Conservation (phyloP, 1,284 basidiomycete species). For the Lentinula novae-zelandiae region DNA sequence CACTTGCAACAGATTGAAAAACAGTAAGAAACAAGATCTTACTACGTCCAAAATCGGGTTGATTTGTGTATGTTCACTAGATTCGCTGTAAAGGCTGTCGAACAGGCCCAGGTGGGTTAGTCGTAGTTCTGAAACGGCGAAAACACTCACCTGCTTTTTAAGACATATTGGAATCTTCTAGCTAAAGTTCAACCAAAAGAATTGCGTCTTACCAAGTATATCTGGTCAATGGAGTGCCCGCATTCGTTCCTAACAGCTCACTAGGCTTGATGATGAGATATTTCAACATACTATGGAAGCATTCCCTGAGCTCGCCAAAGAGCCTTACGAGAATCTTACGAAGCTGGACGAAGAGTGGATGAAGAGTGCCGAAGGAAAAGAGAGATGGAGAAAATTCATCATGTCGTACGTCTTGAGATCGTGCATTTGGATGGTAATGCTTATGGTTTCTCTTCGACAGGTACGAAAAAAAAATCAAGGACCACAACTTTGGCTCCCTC, state of each 20-base stretch:
- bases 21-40: constrained; percentile 61
- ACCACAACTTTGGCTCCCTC: constrained; percentile 97
- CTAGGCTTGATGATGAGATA: constrained; percentile 90
- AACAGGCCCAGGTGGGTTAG: constrained; percentile 80
- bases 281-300: constrained; percentile 70
- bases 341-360: constrained; percentile 91
- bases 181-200: constrained; percentile 77
- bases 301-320: constrained; percentile 81
- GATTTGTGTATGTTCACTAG: constrained; percentile 29
- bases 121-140: constrained; percentile 10
- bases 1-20: constrained; percentile 77
- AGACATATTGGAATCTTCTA: constrained; percentile 97
- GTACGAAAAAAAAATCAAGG: constrained; percentile 85
- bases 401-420: constrained; percentile 55
- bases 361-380: constrained; percentile 91
- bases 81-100: constrained; percentile 95
- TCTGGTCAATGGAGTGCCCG: constrained; percentile 8
- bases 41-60: background rate
- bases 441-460: constrained; percentile 29
- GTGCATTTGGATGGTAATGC: background rate
- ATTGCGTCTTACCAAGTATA: constrained; percentile 80
- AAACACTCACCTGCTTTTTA: constrained; percentile 12
- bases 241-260: constrained; percentile 9
- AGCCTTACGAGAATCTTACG: constrained; percentile 63
- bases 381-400: constrained; percentile 91